phyloP scores from a whole-genome alignment of 2,329 filamentous ascomycete species.

The Epichloe gansuensis region DNA sequence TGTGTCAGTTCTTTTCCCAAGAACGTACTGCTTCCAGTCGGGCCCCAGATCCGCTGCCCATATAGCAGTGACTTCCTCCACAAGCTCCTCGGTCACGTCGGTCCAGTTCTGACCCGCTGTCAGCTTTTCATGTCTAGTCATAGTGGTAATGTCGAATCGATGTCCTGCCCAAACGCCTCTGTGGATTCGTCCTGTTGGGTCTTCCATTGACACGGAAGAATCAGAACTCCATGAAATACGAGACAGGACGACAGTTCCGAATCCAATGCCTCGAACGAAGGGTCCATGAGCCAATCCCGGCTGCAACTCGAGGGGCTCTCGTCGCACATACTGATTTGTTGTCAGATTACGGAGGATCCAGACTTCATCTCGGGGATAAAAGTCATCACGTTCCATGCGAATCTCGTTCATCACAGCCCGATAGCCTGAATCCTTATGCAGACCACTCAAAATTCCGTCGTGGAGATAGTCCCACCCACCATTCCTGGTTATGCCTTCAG shows the following conservation, averaged over 20 bases:
- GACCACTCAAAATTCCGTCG: too few relatives aligned
- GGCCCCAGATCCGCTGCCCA: background rate
- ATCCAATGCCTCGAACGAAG: background rate
- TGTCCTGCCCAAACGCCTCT: slow-evolving; percentile 1
- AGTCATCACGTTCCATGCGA: background rate
- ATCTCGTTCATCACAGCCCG: background rate
- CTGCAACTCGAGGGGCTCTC: background rate
- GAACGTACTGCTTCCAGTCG: background rate
- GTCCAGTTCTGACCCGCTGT: background rate
- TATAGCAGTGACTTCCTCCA: background rate
- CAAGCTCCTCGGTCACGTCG: background rate
- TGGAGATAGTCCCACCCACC: too few relatives aligned
- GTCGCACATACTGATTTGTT: background rate
- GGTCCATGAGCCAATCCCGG: background rate
- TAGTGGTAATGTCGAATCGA: background rate
- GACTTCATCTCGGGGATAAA: background rate
- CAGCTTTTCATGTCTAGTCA: background rate
- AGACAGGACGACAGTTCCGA: background rate
- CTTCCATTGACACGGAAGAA: background rate
- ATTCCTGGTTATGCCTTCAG: too few relatives aligned
- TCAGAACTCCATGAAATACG: background rate
- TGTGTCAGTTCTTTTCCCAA: background rate
- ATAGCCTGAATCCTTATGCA: too few relatives aligned
- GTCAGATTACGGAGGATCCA: slow-evolving; percentile 2
- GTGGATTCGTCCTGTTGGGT: background rate